Base-by-base conservation (phyloP, 441 rosid genomes). In the Flueggea neowawraea region DNA sequence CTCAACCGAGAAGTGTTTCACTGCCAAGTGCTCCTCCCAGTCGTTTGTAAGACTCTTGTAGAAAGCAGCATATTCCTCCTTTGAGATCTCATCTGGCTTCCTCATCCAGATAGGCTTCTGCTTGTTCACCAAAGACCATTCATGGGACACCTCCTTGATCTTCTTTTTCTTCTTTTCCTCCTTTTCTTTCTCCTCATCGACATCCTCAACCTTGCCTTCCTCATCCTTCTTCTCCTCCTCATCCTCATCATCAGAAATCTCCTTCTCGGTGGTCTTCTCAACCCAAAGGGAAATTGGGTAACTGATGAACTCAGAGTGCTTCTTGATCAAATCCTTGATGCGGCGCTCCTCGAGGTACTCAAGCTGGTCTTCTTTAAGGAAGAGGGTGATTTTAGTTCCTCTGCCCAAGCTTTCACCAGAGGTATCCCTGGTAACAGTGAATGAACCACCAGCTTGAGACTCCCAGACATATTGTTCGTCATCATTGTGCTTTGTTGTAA, bases 21-120 rank as follows among this genome's bases (percentile, higher is more conserved):
- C 95, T 4, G 87, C 87, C 55, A 91, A 75, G 57, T 91, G 90
- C 49, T 91, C 96, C 54, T 91, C 97, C 97, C 96, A 91, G 60
- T 91, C 97, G 65, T 91, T 91, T 58, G 90, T 89, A 52, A 91
- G 77, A 78, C 97, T 91, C 88, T 91, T 91, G 86, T 91, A 91
- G 73, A 89, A 89, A 5, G 97, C 78, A 58, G 90, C 88, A 54
- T 91, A 91, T 47, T 91, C 96, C 36, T 91, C 97, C 77, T 91
- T 89, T 1, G 80, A 80, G 69, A 91, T 91, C 67, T 91, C 97
- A 76, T 91, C 96, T 0, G 96, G 86, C 71, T 88, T 91, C 54
- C 92, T 84, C 96, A 91, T 72, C 97, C 94, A 91, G 73, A 91
- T 91, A 5, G 97, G 97, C 68, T 86, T 86, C 73, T 86, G 90